These are phyloP conservation scores for Acacia acuminata DNA, from an alignment of 306 rosid species.

Conservation along the genomic window DNA sequence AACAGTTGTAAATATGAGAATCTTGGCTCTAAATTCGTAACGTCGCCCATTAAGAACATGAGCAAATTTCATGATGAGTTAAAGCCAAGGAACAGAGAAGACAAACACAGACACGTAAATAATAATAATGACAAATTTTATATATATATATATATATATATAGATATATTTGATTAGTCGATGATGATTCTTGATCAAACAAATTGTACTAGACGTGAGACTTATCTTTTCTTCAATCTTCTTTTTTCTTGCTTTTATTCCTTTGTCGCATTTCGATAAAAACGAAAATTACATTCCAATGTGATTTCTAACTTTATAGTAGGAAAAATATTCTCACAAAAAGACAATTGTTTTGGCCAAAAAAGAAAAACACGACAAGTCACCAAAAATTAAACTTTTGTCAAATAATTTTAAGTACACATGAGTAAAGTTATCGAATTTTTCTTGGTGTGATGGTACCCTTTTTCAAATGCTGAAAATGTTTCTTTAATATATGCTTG, in stretches of 20 bases:
- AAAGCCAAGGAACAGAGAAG: background rate
- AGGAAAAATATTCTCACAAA: background rate
- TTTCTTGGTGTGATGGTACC: too few species aligned
- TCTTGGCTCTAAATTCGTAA: too few species aligned
- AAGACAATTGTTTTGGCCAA: background rate
- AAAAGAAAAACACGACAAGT: background rate
- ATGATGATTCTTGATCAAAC: background rate
- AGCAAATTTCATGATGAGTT: background rate
- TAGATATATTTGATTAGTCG: background rate
- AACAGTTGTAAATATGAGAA: background rate
- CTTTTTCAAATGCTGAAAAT: too few species aligned
- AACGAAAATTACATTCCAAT: background rate
- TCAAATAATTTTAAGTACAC: background rate
- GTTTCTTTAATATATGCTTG: background rate
- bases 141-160: too few species aligned
- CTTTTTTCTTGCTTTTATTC: background rate
- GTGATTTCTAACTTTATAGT: background rate
- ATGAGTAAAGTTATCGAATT: background rate
- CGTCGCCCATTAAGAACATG: background rate
- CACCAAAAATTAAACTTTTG: background rate
- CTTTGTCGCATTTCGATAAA: background rate
- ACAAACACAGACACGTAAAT: background rate
- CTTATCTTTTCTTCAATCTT: background rate
- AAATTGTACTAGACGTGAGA: background rate
- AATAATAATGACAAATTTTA: background rate